Base-by-base conservation (phyloP, 148 eudicot genomes). In the Beta vulgaris region DNA sequence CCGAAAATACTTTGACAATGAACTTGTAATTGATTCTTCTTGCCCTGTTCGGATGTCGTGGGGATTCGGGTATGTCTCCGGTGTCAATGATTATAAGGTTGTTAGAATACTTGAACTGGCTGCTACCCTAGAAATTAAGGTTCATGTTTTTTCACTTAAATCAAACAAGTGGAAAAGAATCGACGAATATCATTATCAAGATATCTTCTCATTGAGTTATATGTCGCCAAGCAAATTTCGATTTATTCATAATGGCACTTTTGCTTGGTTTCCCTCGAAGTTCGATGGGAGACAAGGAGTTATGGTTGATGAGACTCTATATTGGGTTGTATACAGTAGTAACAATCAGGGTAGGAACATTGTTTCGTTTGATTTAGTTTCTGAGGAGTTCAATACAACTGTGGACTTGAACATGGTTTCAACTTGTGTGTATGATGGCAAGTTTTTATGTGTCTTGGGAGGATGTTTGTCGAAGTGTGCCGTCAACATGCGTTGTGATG, bases 51-150 rank as follows among this genome's bases (percentile, higher is more conserved):
- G 37, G 26, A 26, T 58, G 28, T 73, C 54, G 6, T 73, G 76
- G 76, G 76, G 76, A 16, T 73, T 73, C 11, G 76, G 76, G 9
- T 73, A 73, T 73, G 68, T 42, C 1, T 59, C 76, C 6, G 18
- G 2, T 16, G 12, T 42, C 59, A 54, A 73, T 43, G 76, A 73
- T 31, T 73, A 28, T 60, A 73, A 59, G 67, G 26, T 73, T 60
- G 68, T 73, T 12, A 42, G 66, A 11, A 12, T 73, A 18, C 25
- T 59, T 73, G 68, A 73, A 26, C 26, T 73, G 67, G 4, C 1
- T 28, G 28, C 11, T 32, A 6, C 29, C 8, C 4, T 14, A 3
- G 25, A 40, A 18, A 5, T 18, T 29, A 23, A 1, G 36, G 76
- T 58, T 10, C 76, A 73, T 60, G 67, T 59, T 21, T 73, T 73